Evolutionary conservation across 2,329 filamentous ascomycete species (phyloP).

Genomic region (Cercospora sp.): DNA sequence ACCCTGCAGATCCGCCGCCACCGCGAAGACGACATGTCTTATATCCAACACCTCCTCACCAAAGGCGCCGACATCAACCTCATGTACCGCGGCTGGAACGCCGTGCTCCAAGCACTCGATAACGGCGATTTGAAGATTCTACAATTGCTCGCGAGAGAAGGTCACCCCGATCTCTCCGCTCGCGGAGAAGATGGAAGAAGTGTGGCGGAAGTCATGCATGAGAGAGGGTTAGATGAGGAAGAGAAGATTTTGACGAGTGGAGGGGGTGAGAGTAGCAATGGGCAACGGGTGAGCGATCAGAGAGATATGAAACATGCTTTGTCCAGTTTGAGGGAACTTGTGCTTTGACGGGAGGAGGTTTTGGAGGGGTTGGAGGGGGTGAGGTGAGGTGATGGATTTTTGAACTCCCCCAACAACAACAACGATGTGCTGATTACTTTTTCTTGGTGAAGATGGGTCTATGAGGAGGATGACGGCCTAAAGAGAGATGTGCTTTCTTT

Average conservation of each 20-base stretch:
- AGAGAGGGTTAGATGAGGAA: constrained; percentile 59
- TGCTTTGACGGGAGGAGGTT: constrained; percentile 12
- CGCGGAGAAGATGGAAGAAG: constrained; percentile 57
- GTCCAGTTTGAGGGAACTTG: constrained; percentile 18
- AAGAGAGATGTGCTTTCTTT: neutral
- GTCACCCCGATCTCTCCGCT: constrained; percentile 54
- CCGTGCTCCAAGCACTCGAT: constrained; percentile 64
- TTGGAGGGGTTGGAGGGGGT: neutral
- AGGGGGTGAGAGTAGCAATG: neutral
- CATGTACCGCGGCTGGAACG: constrained; percentile 66
- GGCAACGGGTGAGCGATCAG: constrained; percentile 1
- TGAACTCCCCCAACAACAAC: neutral
- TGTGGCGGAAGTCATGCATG: constrained; percentile 59
- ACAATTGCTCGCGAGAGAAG: constrained; percentile 52
- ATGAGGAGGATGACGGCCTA: neutral
- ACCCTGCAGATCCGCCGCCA: constrained; percentile 60
- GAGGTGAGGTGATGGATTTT: neutral
- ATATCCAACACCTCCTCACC: constrained; percentile 63
- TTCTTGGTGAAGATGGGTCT: neutral
- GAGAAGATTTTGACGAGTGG: constrained; percentile 28
- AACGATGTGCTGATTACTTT: neutral
- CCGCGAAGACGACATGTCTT: constrained; percentile 57
- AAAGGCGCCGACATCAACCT: constrained; percentile 68
- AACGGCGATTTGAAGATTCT: constrained; percentile 60
- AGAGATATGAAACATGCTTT: constrained; percentile 25